phyloP scores from a whole-genome alignment of 768 basidiomycete genomes.

The Amanita molliuscula region DNA sequence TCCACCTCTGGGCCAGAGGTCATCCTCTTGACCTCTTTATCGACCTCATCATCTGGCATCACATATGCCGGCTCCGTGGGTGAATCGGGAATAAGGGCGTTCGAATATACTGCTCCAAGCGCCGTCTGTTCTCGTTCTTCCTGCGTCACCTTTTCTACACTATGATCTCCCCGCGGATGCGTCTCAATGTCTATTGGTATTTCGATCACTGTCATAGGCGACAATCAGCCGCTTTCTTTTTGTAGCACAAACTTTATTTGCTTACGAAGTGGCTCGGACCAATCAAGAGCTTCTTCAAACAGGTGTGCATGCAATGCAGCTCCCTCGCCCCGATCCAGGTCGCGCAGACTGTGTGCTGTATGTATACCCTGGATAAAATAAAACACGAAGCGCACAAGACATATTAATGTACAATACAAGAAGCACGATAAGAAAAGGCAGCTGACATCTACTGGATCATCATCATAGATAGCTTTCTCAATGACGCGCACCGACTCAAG shows the following conservation, averaged over 20 bases:
- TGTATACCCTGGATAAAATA: slow-evolving; percentile 55
- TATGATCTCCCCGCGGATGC: slow-evolving; percentile 50
- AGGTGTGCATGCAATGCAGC: slow-evolving; percentile 73
- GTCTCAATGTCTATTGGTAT: slow-evolving; percentile 48
- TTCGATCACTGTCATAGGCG: slow-evolving; percentile 41
- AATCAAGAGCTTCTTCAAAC: slow-evolving; percentile 83
- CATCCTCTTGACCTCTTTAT: slow-evolving; percentile 54
- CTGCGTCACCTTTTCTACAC: slow-evolving; percentile 59
- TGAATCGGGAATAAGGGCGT: slow-evolving; percentile 66
- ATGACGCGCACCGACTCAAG: slow-evolving; percentile 72
- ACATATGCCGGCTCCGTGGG: slow-evolving; percentile 57
- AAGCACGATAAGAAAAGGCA: slow-evolving; percentile 26
- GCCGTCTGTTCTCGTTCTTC: slow-evolving; percentile 74
- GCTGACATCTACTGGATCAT: slow-evolving; percentile 83
- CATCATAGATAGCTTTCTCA: slow-evolving; percentile 82
- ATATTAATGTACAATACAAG: slow-evolving; percentile 45
- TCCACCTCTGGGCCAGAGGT: slow-evolving; percentile 61
- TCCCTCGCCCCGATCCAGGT: slow-evolving; percentile 82
- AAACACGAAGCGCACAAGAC: slow-evolving; percentile 17
- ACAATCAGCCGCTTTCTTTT: slow-evolving; percentile 14
- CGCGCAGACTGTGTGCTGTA: slow-evolving; percentile 62
- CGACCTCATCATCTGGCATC: slow-evolving; percentile 61
- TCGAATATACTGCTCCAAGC: slow-evolving; percentile 60
- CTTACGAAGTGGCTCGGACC: slow-evolving; percentile 78
- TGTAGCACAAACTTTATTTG: slow-evolving; percentile 15